phyloP scores from a whole-genome alignment of 768 basidiomycete species.

The Russula sp. region DNA sequence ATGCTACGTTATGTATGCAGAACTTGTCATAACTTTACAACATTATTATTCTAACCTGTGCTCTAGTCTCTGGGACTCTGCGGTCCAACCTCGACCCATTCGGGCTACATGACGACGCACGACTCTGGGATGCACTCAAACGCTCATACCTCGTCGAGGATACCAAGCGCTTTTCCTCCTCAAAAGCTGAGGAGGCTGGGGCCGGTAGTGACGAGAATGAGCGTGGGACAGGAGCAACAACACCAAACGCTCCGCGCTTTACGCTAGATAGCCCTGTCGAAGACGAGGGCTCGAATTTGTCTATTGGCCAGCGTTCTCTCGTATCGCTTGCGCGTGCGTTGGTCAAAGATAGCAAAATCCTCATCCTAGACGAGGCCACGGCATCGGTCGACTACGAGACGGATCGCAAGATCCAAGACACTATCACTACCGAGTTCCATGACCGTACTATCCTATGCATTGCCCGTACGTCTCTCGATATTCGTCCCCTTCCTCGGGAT shows the following conservation, averaged over 20 bases:
- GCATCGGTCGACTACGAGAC: constrained; percentile 89
- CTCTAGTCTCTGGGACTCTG: constrained; percentile 67
- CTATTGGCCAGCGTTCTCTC: constrained; percentile 73
- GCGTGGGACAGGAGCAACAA: constrained; percentile 25
- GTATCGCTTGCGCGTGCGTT: constrained; percentile 85
- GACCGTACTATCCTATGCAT: constrained; percentile 85
- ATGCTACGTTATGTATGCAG: constrained; percentile 37
- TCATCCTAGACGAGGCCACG: constrained; percentile 88
- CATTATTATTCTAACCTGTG: constrained; percentile 12
- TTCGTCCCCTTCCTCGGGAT: not conserved
- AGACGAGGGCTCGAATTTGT: constrained; percentile 80
- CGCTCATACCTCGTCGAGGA: constrained; percentile 75
- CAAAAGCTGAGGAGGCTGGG: constrained; percentile 31
- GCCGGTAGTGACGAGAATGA: constrained; percentile 34
- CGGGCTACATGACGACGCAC: constrained; percentile 66
- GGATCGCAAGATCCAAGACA: constrained; percentile 85
- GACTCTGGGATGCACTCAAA: constrained; percentile 82
- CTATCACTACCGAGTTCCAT: constrained; percentile 76
- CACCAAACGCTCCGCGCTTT: constrained; percentile 40
- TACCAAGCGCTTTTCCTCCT: constrained; percentile 24
- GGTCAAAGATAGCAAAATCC: constrained; percentile 76
- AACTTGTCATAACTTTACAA: constrained; percentile 41
- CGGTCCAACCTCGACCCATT: constrained; percentile 90
- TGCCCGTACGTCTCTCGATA: constrained; percentile 51
- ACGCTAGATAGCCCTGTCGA: constrained; percentile 79